Base-by-base conservation (phyloP, 2,329 filamentous ascomycete species). In the Cercospora zeina region DNA sequence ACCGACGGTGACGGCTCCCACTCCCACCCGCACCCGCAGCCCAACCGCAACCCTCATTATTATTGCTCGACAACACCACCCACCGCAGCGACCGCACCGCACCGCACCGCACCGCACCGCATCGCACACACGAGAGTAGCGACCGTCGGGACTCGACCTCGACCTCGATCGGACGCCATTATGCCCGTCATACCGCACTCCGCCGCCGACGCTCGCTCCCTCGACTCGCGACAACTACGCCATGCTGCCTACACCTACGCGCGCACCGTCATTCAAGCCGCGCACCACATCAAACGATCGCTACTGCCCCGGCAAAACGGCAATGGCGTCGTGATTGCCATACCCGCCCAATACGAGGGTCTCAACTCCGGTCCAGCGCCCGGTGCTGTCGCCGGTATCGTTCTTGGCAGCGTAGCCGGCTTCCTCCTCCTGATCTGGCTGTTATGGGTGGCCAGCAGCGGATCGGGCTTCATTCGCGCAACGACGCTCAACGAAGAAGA, bases 371-470 rank as follows among this genome's bases (percentile, higher is more conserved):
- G 84, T 5, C 85, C 85, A 0, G 51, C 78, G 0, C 81, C 85
- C 0, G 85, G 83, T 58, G 81, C 81, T 39, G 81, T 88, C 1
- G 84, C 80, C 9, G 86, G 86, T 59, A 87, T 88, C 62, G 82
- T 83, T 5, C 76, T 85, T 27, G 83, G 83, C 64, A 80, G 78
- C 60, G 79, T 85, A 21, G 78, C 75, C 6, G 83, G 80, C 51
- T 83, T 84, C 73, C 72, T 85, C 24, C 73, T 85, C 5, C 64
- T 85, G 31, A 73, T 82, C 34, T 84, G 80, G 79, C 75, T 85
- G 4, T 70, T 84, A 24, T 82, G 71, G 68, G 71, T 76, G 1
- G 71, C 80, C 51, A 72, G 68, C 65, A 72, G 69, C 30, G 71
- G 73, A 47, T 58, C 61, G 19, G 64, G 64, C 51, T 71, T 72